phyloP scores from a whole-genome alignment of 2,329 filamentous ascomycete genomes.

The Emydomyces testavorans region DNA sequence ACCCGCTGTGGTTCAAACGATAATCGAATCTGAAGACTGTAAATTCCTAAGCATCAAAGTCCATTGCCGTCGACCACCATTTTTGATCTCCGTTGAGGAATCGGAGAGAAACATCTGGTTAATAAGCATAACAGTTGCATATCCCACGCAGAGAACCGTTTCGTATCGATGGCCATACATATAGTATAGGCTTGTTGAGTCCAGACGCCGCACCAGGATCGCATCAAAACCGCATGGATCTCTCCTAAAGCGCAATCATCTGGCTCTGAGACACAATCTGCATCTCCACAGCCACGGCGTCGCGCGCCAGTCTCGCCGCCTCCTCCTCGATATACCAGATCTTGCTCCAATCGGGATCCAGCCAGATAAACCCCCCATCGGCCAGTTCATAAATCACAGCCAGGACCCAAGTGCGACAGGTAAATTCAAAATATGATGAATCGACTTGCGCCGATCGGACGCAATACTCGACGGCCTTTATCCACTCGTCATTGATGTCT shows the following conservation, averaged over 20 bases:
- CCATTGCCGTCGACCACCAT: too few species aligned
- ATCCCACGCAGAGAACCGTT: too few species aligned
- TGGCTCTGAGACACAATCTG: constrained; percentile 8
- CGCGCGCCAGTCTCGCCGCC: constrained; percentile 11
- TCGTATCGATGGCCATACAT: too few species aligned
- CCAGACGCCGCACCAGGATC: too few species aligned
- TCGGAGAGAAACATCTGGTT: too few species aligned
- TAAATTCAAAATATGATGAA: constrained; percentile 8
- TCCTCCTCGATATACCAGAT: constrained; percentile 14
- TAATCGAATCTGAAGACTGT: too few species aligned
- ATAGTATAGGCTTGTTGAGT: too few species aligned
- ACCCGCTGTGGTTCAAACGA: too few species aligned
- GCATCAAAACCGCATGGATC: too few species aligned
- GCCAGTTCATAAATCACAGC: constrained; percentile 16
- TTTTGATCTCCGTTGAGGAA: too few species aligned
- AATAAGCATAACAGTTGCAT: too few species aligned
- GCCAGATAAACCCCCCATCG: constrained; percentile 14
- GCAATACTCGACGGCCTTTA: constrained; percentile 13
- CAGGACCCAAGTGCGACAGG: constrained; percentile 15
- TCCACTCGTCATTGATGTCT: constrained; percentile 15
- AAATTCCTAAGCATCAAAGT: too few species aligned
- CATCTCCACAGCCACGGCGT: constrained; percentile 7
- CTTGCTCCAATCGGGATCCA: constrained; percentile 14
- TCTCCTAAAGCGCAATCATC: neutral
- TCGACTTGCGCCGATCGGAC: constrained; percentile 9